Base-by-base conservation (phyloP, 306 rosid species). In the Leucaena leucocephala region DNA sequence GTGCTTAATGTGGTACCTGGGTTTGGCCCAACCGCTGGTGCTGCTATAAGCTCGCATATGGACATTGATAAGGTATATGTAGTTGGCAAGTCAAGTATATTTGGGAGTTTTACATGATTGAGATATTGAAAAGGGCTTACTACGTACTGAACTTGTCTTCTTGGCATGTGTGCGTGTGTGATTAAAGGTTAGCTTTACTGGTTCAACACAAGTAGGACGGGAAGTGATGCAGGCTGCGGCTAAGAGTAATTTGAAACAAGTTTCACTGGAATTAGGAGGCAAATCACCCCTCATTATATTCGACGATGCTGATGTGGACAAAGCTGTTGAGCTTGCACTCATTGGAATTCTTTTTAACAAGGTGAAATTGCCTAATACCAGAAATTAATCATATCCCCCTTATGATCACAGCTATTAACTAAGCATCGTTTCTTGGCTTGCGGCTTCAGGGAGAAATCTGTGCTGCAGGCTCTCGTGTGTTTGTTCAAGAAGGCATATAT, bases 251-350 rank as follows among this genome's bases (percentile, higher is more conserved):
- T 78, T 94, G 86, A 94, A 94, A 81, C 58, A 83, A 21, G 89
- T 90, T 35, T 91, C 94, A 43, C 91, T 94, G 52, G 98, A 94
- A 80, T 81, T 94, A 84, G 97, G 97, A 76, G 98, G 97, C 71
- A 94, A 94, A 78, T 94, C 98, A 21, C 98, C 98, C 15, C 78
- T 92, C 27, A 1, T 94, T 14, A 78, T 94, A 19, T 92, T 94
- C 70, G 94, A 94, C 17, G 98, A 94, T 73, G 97, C 94, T 72
- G 92, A 92, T 81, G 34, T 88, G 0, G 76, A 90, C 27, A 85
- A 84, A 84, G 98, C 98, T 68, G 75, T 85, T 40, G 89, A 84
- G 0, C 91, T 94, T 69, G 97, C 98, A 19, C 91, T 94, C 34
- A 43, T 80, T 0, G 98, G 96, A 38, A 75, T 85, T 39, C 8